Percentiles rank a stretch among this genome's conserved stretches.
Conservation (phyloP, 805 yeast genomes). For the Wickerhamomyces queroliae region DNA sequence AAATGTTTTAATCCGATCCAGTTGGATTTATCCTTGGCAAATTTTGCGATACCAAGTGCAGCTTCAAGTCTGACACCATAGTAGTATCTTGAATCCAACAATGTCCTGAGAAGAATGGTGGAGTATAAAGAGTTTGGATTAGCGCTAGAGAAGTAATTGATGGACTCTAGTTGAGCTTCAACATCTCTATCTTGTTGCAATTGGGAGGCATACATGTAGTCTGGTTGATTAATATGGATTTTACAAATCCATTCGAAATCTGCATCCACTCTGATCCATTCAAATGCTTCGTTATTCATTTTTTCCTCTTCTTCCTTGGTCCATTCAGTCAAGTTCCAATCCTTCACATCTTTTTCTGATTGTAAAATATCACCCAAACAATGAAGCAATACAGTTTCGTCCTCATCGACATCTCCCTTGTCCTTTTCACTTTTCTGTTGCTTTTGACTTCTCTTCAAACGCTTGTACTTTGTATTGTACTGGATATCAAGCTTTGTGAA, state of each 20-base stretch:
- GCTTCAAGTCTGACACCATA: conserved; percentile 90
- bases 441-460: conserved; percentile 58
- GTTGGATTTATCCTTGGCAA: conserved; percentile 54
- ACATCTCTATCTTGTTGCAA: conserved; percentile 93
- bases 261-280: conserved; percentile 97
- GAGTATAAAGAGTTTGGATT: conserved; percentile 64
- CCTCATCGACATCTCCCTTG: conserved; percentile 24
- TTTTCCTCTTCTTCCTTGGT: conserved; percentile 62
- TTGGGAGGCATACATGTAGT: conserved; percentile 92
- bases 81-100: conserved; percentile 79
- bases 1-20: conserved; percentile 72
- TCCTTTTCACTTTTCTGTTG: conserved; percentile 37
- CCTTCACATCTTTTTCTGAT: conserved; percentile 48
- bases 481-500: conserved; percentile 88
- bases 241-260: conserved; percentile 96
- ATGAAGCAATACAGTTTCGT: conserved; percentile 37
- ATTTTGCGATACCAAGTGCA: conserved; percentile 66
- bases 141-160: conserved; percentile 59
- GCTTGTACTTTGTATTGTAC: conserved; percentile 88
- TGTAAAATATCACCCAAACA: conserved; percentile 77
- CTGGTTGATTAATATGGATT: conserved; percentile 80
- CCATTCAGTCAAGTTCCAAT: conserved; percentile 76
- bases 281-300: conserved; percentile 80
- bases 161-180: conserved; percentile 88
- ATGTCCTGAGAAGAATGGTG: conserved; percentile 69